Evolutionary conservation across 768 basidiomycete species (phyloP), one percentile per base, ranked within the genome.

Genomic region (Pisolithus sp.): DNA sequence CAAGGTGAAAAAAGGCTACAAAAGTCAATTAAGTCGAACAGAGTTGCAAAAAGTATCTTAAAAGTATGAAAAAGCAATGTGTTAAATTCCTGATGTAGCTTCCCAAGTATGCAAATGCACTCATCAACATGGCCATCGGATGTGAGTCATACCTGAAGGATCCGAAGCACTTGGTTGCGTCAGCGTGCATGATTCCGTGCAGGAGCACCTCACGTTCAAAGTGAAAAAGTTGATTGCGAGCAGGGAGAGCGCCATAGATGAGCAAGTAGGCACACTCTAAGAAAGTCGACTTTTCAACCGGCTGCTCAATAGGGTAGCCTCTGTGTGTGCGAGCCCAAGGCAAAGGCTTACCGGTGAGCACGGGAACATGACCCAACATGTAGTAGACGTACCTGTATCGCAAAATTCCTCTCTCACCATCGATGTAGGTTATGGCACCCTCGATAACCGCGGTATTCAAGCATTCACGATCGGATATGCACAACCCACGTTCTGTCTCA

Each of bases 281-380:
- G 71, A 91, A 91, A 2, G 78, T 81, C 0, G 88, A 91, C 51
- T 82, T 78, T 26, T 81, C 72, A 0, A 92, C 91, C 30, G 95
- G 82, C 62, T 93, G 87, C 62, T 95, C 93, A 57, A 95, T 94
- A 13, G 93, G 92, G 64, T 93, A 93, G 20, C 93, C 93, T 70
- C 91, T 87, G 61, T 38, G 46, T 50, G 15, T 58, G 37, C n/a
- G n/a, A n/a, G 47, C 45, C 39, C 39, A 20, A 26, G 18, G 38
- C 53, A 6, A 42, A 51, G 34, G 5, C n/a, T n/a, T 15, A 47
- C n/a, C 21, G 5, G 21, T n/a, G n/a, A 47, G 31, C 21, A 48
- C 46, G 39, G 15, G 10, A 21, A 5, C 17, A n/a, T n/a, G 7
- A 20, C 13, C 30, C 17, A 52, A 50, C 26, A 21, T 1, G 45